These are phyloP conservation scores for Peniophora sp. DNA, from an alignment of 1,284 basidiomycete species.

Conservation along the genomic window DNA sequence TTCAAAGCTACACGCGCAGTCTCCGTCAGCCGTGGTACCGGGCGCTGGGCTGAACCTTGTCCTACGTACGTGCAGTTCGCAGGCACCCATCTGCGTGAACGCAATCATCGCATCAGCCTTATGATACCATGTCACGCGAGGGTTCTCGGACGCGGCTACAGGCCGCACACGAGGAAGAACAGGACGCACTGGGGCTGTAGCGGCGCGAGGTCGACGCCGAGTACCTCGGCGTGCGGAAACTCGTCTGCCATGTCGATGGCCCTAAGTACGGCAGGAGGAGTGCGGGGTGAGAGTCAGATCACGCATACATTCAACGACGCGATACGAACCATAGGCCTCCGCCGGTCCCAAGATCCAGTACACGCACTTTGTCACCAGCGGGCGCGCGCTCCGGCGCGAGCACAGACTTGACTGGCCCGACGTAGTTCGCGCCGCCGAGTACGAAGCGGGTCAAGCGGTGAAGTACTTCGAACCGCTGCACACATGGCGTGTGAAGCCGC, in stretches of 20 bases:
- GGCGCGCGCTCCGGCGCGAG: constrained; percentile 24
- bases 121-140: constrained; percentile 1
- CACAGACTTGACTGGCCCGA: constrained; percentile 51
- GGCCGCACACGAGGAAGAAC: not conserved
- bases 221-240: constrained; percentile 56
- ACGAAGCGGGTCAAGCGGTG: constrained; percentile 59
- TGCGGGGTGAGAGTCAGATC: not conserved
- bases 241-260: constrained; percentile 63
- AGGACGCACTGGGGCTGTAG: constrained; percentile 52
- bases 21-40: constrained; percentile 4
- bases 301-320: constrained; percentile 6
- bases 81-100: constrained; percentile 42
- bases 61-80: constrained; percentile 55
- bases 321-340: constrained; percentile 45
- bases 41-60: constrained; percentile 2
- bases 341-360: constrained; percentile 64
- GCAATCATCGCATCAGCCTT: not conserved
- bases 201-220: constrained; percentile 62
- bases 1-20: constrained; percentile 43
- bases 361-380: constrained; percentile 24
- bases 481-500: constrained; percentile 3
- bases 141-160: not conserved
- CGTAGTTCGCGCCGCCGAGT: constrained; percentile 51
- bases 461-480: constrained; percentile 52
- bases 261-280: constrained; percentile 24